phyloP scores from a whole-genome alignment of 2,329 filamentous ascomycete species.

The Ophiosphaerella narmari region DNA sequence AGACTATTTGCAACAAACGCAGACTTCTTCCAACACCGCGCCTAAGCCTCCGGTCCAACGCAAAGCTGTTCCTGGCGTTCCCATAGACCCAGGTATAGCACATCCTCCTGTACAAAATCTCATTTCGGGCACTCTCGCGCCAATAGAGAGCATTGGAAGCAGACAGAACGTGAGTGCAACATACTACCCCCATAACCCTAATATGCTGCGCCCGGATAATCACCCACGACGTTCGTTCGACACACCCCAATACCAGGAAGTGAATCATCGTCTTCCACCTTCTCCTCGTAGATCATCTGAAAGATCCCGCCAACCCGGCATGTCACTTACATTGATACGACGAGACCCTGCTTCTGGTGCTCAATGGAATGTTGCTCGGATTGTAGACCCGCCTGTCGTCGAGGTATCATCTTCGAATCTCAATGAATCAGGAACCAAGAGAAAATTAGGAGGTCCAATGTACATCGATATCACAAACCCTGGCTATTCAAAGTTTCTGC shows the following conservation, averaged over 20 bases:
- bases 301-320: constrained; percentile 16
- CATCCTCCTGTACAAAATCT: constrained; percentile 31
- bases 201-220: constrained; percentile 23
- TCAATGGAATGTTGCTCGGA: constrained; percentile 58
- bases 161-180: constrained; percentile 35
- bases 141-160: constrained; percentile 29
- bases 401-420: constrained; percentile 52
- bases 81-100: not conserved
- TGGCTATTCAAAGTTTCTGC: constrained; percentile 63
- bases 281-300: constrained; percentile 29
- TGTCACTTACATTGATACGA: constrained; percentile 55
- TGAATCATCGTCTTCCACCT: constrained; percentile 24
- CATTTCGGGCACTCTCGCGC: constrained; percentile 31
- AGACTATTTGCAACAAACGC: constrained; percentile 13
- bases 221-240: constrained; percentile 32
- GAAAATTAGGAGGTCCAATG: constrained; percentile 49
- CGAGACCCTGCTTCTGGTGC: constrained; percentile 54
- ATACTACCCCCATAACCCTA: constrained; percentile 19
- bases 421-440: constrained; percentile 32
- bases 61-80: constrained; percentile 31
- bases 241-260: constrained; percentile 20
- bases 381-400: constrained; percentile 51
- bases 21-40: constrained; percentile 10
- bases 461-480: constrained; percentile 63
- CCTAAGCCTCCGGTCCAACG: constrained; percentile 31